phyloP scores from a whole-genome alignment of 2,329 filamentous ascomycete genomes.

The Ploettnerulaceae sp. region DNA sequence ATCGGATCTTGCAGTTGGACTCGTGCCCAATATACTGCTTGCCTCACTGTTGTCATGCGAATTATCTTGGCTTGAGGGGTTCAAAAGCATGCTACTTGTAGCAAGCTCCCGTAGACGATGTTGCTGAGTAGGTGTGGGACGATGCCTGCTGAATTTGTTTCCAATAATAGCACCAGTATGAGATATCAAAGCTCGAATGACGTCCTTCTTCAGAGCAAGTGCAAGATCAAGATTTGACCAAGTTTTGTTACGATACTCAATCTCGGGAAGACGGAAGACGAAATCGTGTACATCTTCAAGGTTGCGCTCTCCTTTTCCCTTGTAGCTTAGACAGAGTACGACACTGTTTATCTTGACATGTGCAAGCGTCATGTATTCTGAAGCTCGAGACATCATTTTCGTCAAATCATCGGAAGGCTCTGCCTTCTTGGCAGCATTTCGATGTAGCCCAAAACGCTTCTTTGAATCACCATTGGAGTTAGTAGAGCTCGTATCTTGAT shows the following conservation, averaged over 20 bases:
- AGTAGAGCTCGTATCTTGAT: constrained; percentile 14
- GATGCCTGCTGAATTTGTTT: constrained; percentile 91
- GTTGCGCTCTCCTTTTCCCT: constrained; percentile 92
- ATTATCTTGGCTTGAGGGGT: constrained; percentile 29
- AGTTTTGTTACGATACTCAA: constrained; percentile 97
- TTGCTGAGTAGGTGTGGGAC: constrained; percentile 74
- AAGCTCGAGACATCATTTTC: constrained; percentile 93
- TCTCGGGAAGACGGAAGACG: constrained; percentile 87
- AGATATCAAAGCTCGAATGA: constrained; percentile 88
- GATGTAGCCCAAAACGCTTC: constrained; percentile 50
- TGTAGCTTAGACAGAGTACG: constrained; percentile 92
- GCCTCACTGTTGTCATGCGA: constrained; percentile 33
- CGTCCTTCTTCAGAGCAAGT: constrained; percentile 86
- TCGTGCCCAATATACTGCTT: constrained; percentile 27
- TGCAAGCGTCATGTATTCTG: constrained; percentile 94
- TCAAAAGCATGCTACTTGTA: constrained; percentile 47
- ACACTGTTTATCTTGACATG: constrained; percentile 95
- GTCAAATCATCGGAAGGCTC: constrained; percentile 81
- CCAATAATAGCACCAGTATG: constrained; percentile 95
- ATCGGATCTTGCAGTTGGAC: constrained; percentile 26
- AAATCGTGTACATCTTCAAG: constrained; percentile 96
- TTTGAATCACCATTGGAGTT: constrained; percentile 31
- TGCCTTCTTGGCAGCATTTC: constrained; percentile 40
- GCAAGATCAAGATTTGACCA: constrained; percentile 98
- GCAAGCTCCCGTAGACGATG: constrained; percentile 77